A percentile compares a stretch with the other conserved stretches of the same genome.
These are phyloP conservation scores for Fusarium ambrosium DNA, from an alignment of 2,329 filamentous ascomycete species.

Conservation along the genomic window DNA sequence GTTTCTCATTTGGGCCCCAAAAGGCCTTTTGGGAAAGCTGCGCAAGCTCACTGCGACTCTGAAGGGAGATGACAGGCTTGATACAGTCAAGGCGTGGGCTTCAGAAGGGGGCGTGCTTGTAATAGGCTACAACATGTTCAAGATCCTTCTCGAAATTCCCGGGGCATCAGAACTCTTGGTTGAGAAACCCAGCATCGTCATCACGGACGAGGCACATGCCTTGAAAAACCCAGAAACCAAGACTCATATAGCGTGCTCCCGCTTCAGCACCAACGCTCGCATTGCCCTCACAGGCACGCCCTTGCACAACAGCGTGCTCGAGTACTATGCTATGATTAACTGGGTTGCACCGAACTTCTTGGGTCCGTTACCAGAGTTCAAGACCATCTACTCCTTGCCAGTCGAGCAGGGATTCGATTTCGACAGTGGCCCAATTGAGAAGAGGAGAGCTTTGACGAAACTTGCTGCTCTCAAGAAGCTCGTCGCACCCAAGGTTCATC, in stretches of 20 bases:
- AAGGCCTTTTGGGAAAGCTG: constrained; percentile 66
- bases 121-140: constrained; percentile 80
- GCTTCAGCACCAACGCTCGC: constrained; percentile 76
- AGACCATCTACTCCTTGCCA: constrained; percentile 75
- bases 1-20: constrained; percentile 76
- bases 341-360: constrained; percentile 88
- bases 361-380: constrained; percentile 77
- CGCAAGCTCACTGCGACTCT: constrained; percentile 65
- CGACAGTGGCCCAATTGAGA: constrained; percentile 71
- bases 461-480: constrained; percentile 78
- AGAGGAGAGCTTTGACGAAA: constrained; percentile 72
- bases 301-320: constrained; percentile 83
- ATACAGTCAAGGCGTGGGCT: constrained; percentile 71
- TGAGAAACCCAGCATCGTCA: constrained; percentile 75
- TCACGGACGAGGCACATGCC: constrained; percentile 88
- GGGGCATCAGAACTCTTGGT: constrained; percentile 64
- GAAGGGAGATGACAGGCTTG: constrained; percentile 54
- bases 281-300: constrained; percentile 92
- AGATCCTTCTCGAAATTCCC: constrained; percentile 48
- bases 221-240: constrained; percentile 76
- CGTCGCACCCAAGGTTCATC: constrained; percentile 82
- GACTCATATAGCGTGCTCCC: constrained; percentile 65
- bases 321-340: constrained; percentile 89
- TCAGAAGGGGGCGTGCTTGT: constrained; percentile 78
- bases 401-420: constrained; percentile 79